Conservation (phyloP, 225 moss, liverwort and hornwort species). For the Lunularia cruciata region DNA sequence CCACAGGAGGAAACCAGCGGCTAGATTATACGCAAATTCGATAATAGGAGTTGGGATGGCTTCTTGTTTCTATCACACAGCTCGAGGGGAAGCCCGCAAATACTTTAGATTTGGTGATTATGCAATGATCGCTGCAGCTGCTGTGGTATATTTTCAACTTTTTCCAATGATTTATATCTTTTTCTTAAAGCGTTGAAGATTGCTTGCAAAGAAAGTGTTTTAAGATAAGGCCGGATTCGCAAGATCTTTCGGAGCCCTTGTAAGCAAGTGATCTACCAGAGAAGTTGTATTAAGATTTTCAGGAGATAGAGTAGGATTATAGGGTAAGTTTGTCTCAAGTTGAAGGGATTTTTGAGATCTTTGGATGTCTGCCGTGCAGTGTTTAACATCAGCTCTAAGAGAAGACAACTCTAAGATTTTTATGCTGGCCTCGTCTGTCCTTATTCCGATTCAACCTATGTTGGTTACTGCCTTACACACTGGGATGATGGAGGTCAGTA, state of each 20-base stretch:
- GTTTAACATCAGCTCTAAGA: constrained; percentile 72
- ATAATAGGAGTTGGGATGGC: constrained; percentile 89
- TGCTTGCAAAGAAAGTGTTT: not conserved
- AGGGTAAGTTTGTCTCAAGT: no score
- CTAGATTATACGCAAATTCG: constrained; percentile 68
- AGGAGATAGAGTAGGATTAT: not conserved
- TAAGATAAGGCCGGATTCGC: not conserved
- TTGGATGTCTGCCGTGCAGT: constrained; percentile 44
- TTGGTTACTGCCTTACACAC: constrained; percentile 78
- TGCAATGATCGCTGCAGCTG: constrained; percentile 86
- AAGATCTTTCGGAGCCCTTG: not conserved
- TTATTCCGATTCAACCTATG: constrained; percentile 79
- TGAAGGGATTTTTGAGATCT: not conserved
- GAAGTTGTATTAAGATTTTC: not conserved
- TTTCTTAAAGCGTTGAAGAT: no score
- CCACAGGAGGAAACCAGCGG: constrained; percentile 65
- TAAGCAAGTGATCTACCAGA: not conserved
- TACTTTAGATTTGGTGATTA: constrained; percentile 82
- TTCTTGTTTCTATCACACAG: constrained; percentile 83
- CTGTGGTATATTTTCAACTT: constrained; percentile 53
- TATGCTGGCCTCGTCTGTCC: constrained; percentile 68
- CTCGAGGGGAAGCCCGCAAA: constrained; percentile 72
- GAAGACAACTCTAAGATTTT: constrained; percentile 62
- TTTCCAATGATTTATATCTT: not conserved
- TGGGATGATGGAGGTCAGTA: constrained; percentile 81